These are phyloP conservation scores for Seiridium unicorne DNA, from an alignment of 2,329 filamentous ascomycete genomes.

Conservation along the genomic window DNA sequence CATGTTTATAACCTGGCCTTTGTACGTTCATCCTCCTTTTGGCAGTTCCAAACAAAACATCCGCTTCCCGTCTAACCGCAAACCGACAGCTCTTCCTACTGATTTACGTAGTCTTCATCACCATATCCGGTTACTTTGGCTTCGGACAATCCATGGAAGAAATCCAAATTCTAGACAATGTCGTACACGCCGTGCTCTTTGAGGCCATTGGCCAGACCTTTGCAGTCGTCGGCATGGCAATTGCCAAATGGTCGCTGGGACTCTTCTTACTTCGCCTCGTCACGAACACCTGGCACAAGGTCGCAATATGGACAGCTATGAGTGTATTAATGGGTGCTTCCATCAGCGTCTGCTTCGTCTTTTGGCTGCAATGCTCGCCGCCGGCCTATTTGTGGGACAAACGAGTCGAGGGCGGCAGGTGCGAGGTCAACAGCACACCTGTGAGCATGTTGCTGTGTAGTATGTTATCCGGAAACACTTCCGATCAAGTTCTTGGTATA, in stretches of 20 bases:
- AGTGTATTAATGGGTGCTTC: conserved; percentile 1
- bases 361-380: conserved; percentile 12
- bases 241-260: conserved; percentile 12
- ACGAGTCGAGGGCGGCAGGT: conserved; percentile 1
- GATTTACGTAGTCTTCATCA: conserved; percentile 5
- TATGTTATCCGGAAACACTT: not conserved
- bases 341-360: conserved; percentile 2
- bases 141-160: conserved; percentile 9
- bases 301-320: conserved; percentile 10
- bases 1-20: conserved; percentile 8
- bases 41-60: too few species aligned
- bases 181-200: conserved; percentile 6
- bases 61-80: too few species aligned
- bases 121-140: conserved; percentile 8
- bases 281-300: conserved; percentile 10
- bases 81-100: conserved; percentile 9
- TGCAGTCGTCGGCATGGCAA: conserved; percentile 9
- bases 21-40: not conserved
- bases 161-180: not conserved
- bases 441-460: conserved; percentile 8
- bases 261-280: conserved; percentile 12
- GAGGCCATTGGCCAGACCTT: conserved; percentile 11
- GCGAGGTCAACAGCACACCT: not conserved
- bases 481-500: not conserved
- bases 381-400: conserved; percentile 9